These are phyloP conservation scores for Pestalotiopsis sp. DNA, from an alignment of 2,329 filamentous ascomycete genomes.

Conservation along the genomic window DNA sequence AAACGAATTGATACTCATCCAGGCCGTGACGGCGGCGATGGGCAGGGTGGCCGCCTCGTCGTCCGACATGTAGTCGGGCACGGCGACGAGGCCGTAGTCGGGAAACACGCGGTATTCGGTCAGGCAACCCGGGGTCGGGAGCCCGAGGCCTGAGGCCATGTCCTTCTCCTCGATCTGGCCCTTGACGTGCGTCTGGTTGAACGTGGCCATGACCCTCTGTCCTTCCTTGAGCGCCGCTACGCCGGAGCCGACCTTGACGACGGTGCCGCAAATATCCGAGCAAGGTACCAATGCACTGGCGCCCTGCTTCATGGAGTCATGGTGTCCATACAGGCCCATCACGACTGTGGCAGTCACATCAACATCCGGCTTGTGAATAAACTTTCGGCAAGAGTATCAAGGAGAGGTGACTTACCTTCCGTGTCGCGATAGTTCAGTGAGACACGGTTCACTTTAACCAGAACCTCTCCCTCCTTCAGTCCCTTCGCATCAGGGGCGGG, in stretches of 20 bases:
- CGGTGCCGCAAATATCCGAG: slow-evolving; percentile 69
- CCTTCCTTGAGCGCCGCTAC: slow-evolving; percentile 50
- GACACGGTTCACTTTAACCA: slow-evolving; percentile 47
- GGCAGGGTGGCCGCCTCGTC: slow-evolving; percentile 62
- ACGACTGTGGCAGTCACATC: slow-evolving; percentile 44
- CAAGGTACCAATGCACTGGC: slow-evolving; percentile 57
- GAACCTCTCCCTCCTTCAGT: slow-evolving; percentile 51
- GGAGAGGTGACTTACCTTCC: slow-evolving; percentile 36
- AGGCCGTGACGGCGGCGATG: slow-evolving; percentile 63
- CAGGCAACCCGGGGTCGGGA: slow-evolving; percentile 59
- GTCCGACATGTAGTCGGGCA: slow-evolving; percentile 56
- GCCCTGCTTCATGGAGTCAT: slow-evolving; percentile 48
- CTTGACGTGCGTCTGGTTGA: slow-evolving; percentile 56
- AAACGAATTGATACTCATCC: slow-evolving; percentile 65
- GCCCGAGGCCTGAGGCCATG: slow-evolving; percentile 58
- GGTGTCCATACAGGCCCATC: slow-evolving; percentile 67
- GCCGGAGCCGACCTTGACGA: slow-evolving; percentile 51
- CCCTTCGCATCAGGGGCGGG: slow-evolving; percentile 37
- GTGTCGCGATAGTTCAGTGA: slow-evolving; percentile 52
- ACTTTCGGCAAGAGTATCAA: not conserved
- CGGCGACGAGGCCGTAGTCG: slow-evolving; percentile 52
- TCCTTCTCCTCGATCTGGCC: slow-evolving; percentile 59
- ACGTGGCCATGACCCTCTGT: slow-evolving; percentile 67
- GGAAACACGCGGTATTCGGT: slow-evolving; percentile 61
- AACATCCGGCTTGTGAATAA: not conserved